Conservation (phyloP, 306 rosid species). For the Lathyrus sativus region DNA sequence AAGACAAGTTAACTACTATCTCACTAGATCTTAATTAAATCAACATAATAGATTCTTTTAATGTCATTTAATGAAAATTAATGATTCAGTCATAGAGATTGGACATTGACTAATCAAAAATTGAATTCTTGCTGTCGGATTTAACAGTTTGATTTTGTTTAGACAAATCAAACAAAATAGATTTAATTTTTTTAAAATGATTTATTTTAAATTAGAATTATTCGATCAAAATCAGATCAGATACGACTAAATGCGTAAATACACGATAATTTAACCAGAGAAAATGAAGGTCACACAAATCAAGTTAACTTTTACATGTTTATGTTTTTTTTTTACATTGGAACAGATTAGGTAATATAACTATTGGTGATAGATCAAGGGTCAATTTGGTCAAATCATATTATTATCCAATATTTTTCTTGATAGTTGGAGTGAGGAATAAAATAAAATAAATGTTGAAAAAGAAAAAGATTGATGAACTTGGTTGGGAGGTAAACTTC, state of each 20-base stretch:
- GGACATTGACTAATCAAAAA: neutral
- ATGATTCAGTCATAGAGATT: neutral
- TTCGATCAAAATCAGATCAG: no score
- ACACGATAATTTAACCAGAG: no score
- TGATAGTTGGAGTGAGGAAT: conserved; percentile 16
- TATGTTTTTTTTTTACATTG: neutral
- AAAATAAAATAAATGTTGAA: neutral
- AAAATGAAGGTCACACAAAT: neutral
- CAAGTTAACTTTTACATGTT: neutral
- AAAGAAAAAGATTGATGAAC: conserved; percentile 40
- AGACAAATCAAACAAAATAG: no score
- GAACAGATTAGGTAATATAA: neutral
- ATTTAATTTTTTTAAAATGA: no score
- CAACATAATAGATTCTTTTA: neutral
- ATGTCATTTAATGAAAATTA: conserved; percentile 1
- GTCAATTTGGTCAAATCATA: conserved; percentile 30
- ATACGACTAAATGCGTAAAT: no score
- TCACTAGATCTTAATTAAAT: neutral
- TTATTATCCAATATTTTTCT: neutral
- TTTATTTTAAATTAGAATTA: no score
- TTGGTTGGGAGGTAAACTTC: conserved; percentile 56
- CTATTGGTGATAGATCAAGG: neutral
- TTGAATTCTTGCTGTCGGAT: no score
- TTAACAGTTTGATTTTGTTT: no score
- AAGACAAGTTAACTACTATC: neutral